A percentile compares a stretch with the other conserved stretches of the same genome.
phyloP scores from a whole-genome alignment of 768 basidiomycete species.

The Tylopilus plumbeoviolaceoides region DNA sequence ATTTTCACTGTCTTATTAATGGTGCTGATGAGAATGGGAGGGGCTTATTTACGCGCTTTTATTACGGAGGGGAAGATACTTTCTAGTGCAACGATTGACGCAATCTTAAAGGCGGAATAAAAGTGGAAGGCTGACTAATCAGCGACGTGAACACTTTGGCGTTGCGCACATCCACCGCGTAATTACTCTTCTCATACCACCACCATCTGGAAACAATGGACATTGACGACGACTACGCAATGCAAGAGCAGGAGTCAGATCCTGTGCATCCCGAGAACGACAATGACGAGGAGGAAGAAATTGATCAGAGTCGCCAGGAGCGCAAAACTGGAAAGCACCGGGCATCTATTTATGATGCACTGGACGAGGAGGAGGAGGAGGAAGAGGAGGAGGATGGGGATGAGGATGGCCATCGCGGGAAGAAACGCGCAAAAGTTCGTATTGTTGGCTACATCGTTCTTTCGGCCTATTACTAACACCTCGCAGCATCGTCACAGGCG shows the following conservation, averaged over 20 bases:
- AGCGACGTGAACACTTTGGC: neutral
- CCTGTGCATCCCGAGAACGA: constrained; percentile 32
- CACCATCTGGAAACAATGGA: constrained; percentile 26
- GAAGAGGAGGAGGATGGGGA: constrained; percentile 50
- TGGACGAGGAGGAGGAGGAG: constrained; percentile 44
- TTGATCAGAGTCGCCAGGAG: constrained; percentile 20
- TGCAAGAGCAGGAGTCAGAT: constrained; percentile 29
- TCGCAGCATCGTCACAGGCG: constrained; percentile 63
- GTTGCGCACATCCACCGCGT: neutral
- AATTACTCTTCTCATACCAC: constrained; percentile 20
- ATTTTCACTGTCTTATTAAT: too few relatives aligned
- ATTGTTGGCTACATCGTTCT: constrained; percentile 11
- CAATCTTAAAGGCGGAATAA: too few relatives aligned
- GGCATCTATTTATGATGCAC: constrained; percentile 33
- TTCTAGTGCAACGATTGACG: too few relatives aligned
- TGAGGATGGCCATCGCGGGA: constrained; percentile 39
- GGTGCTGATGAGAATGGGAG: too few relatives aligned
- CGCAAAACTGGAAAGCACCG: constrained; percentile 23
- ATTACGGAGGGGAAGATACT: too few relatives aligned
- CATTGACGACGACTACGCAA: constrained; percentile 33
- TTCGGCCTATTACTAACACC: constrained; percentile 4
- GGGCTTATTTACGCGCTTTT: too few relatives aligned
- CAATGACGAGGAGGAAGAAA: constrained; percentile 40
- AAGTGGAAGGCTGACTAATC: constrained; percentile 26
- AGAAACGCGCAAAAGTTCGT: constrained; percentile 59